phyloP scores from a whole-genome alignment of 192 early-diverging fungal species.

The Backusella macrospora region DNA sequence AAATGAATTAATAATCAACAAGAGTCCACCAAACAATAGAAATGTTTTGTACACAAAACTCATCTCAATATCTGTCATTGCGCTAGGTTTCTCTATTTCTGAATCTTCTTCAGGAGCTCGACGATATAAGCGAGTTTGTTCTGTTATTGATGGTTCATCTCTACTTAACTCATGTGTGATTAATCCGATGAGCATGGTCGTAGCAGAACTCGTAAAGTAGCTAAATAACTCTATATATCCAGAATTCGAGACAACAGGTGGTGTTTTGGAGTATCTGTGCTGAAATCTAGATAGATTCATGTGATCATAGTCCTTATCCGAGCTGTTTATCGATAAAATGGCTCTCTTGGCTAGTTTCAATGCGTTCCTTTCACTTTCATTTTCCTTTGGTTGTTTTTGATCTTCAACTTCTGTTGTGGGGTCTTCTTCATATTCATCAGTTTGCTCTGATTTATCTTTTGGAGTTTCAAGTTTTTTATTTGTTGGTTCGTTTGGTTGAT shows the following conservation, averaged over 20 bases:
- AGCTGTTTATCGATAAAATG: background rate
- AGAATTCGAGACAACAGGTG: background rate
- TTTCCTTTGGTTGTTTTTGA: background rate
- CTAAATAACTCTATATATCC: background rate
- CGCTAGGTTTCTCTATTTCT: background rate
- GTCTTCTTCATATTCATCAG: background rate
- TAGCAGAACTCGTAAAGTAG: background rate
- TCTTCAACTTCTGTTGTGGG: background rate
- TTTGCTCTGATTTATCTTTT: background rate
- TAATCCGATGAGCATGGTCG: background rate
- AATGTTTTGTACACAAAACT: conserved; percentile 44
- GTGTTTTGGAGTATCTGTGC: background rate
- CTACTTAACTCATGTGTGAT: background rate
- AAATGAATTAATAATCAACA: conserved; percentile 37
- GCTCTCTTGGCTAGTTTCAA: background rate
- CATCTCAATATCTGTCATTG: conserved; percentile 29
- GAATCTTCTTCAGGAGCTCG: background rate
- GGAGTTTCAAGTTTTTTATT: background rate
- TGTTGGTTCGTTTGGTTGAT: background rate
- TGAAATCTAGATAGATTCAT: background rate
- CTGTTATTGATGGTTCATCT: background rate
- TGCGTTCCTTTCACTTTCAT: background rate
- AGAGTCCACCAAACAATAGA: conserved; percentile 35
- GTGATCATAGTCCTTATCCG: background rate
- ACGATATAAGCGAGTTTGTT: background rate